These are phyloP conservation scores for Exserohilum rostratum DNA, from an alignment of 2,329 filamentous ascomycete genomes.

Conservation along the genomic window DNA sequence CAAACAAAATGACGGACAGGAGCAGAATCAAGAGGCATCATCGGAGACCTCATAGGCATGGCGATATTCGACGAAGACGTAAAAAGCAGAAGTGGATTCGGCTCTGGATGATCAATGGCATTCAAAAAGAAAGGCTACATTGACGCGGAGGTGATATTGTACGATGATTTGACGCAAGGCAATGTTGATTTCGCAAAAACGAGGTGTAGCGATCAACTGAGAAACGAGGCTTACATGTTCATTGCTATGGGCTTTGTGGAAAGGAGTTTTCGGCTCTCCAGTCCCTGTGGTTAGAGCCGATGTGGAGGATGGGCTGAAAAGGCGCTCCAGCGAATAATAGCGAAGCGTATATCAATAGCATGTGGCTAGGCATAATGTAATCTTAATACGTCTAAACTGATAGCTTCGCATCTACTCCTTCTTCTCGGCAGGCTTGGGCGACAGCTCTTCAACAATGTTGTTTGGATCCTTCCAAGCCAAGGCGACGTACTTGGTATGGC, in stretches of 20 bases:
- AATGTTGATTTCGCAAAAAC: not conserved
- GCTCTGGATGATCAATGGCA: not conserved
- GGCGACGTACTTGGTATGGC: slow-evolving; percentile 70
- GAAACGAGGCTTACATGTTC: no score
- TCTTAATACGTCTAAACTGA: not conserved
- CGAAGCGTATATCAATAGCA: not conserved
- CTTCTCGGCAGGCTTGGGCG: slow-evolving; percentile 42
- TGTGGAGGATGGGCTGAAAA: not conserved
- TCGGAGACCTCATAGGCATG: slow-evolving; percentile 9
- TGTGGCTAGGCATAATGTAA: not conserved
- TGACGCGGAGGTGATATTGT: not conserved
- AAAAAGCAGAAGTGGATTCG: not conserved
- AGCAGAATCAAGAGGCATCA: slow-evolving; percentile 7
- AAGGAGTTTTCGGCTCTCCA: no score
- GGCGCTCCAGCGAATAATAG: not conserved
- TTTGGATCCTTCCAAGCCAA: slow-evolving; percentile 67
- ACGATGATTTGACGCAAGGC: not conserved
- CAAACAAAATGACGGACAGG: slow-evolving; percentile 5
- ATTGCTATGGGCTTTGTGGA: no score
- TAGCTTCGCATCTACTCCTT: slow-evolving; percentile 24
- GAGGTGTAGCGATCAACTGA: not conserved
- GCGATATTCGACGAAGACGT: not conserved
- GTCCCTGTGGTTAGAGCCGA: no score
- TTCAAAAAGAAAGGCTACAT: not conserved
- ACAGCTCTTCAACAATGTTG: slow-evolving; percentile 65